A percentile compares a stretch with the other conserved stretches of the same genome.
These are phyloP conservation scores for Quercus parvula DNA, from an alignment of 306 rosid species.

Conservation along the genomic window DNA sequence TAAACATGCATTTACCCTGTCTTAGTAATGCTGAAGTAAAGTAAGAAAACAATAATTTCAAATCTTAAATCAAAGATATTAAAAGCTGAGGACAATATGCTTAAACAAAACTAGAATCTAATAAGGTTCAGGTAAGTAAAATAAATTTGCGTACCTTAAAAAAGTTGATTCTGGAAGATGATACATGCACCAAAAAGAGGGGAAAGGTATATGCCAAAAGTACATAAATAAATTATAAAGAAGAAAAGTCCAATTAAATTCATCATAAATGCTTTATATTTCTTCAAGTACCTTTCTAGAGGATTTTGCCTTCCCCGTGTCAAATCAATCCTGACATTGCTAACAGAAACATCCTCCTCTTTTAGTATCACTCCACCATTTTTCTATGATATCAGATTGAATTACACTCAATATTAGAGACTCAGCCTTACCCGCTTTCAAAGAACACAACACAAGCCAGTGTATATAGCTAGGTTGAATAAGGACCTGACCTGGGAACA, in stretches of 20 bases:
- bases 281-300: conserved; percentile 66
- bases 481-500: conserved; percentile 70
- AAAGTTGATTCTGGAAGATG: conserved; percentile 66
- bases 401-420: conserved; percentile 3
- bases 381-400: conserved; percentile 43
- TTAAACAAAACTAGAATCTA: not conserved
- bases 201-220: conserved; percentile 1
- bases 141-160: conserved; percentile 60
- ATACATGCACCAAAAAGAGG: conserved; percentile 41
- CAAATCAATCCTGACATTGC: conserved; percentile 88
- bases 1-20: not conserved
- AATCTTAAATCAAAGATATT: not conserved
- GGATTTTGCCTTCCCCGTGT: conserved; percentile 88
- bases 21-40: not conserved
- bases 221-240: not conserved
- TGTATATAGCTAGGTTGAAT: conserved; percentile 4
- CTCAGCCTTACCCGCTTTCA: conserved; percentile 4
- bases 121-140: not conserved
- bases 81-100: not conserved
- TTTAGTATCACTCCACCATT: conserved; percentile 72
- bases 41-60: not conserved
- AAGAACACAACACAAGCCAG: conserved; percentile 13
- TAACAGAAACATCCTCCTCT: conserved; percentile 81
- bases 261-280: conserved; percentile 6
- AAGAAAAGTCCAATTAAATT: conserved; percentile 11